Conservation (phyloP, 140 eudicot species). For the Stevia rebaudiana region DNA sequence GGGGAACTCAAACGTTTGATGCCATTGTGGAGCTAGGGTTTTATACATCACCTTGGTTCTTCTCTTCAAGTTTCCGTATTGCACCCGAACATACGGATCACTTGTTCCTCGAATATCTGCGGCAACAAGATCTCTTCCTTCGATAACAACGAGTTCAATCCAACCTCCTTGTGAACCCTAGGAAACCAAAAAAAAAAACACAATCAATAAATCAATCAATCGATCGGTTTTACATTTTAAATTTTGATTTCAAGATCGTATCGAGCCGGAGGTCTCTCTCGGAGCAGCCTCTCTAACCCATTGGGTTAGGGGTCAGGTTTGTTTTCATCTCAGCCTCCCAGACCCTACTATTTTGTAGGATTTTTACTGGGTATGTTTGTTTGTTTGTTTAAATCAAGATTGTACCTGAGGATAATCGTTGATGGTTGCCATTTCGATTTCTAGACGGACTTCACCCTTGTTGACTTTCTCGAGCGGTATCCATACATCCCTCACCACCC, state of each 20-base stretch:
- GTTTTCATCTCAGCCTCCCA: no score
- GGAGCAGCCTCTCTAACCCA: no score
- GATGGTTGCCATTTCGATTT: conserved; percentile 54
- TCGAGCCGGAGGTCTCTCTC: no score
- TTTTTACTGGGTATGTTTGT: no score
- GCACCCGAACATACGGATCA: conserved; percentile 89
- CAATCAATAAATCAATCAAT: no score
- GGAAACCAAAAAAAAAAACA: neutral
- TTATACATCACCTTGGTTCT: conserved; percentile 74
- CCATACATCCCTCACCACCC: conserved; percentile 65
- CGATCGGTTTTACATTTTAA: neutral
- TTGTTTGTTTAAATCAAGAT: no score
- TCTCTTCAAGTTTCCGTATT: conserved; percentile 72
- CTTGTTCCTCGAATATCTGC: conserved; percentile 97
- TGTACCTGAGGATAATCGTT: conserved; percentile 45
- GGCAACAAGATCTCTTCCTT: conserved; percentile 85
- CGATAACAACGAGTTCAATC: conserved; percentile 84
- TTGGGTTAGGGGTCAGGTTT: no score
- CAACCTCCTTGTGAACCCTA: conserved; percentile 70
- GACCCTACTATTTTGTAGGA: no score
- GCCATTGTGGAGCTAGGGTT: conserved; percentile 84
- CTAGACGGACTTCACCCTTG: conserved; percentile 78
- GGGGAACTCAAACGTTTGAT: conserved; percentile 88
- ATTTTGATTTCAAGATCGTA: neutral
- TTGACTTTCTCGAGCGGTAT: conserved; percentile 93